These are phyloP conservation scores for Umbelopsis sp. DNA, from an alignment of 192 early-diverging fungal species.

Conservation along the genomic window DNA sequence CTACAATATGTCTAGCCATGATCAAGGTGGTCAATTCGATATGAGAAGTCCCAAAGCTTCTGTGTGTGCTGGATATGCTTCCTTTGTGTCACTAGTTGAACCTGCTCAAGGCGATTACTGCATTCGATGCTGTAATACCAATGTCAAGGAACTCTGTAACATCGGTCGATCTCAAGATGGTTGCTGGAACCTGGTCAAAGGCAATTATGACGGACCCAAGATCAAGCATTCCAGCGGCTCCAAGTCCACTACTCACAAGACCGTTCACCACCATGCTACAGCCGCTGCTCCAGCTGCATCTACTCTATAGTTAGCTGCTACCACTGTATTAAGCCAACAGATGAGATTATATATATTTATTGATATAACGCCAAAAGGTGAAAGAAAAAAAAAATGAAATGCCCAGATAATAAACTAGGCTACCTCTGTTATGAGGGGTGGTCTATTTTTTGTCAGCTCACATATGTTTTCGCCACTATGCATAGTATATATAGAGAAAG, in stretches of 20 bases:
- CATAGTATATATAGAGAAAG: no score
- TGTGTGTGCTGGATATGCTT: conserved; percentile 24
- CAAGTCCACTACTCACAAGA: conserved; percentile 7
- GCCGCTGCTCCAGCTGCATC: neutral
- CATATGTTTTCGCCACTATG: no score
- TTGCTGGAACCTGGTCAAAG: conserved; percentile 32
- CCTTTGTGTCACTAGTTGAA: conserved; percentile 21
- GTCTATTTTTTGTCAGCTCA: no score
- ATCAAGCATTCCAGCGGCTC: neutral
- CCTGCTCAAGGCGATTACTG: conserved; percentile 20
- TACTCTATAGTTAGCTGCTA: no score
- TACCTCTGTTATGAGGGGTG: no score
- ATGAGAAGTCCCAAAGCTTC: conserved; percentile 1
- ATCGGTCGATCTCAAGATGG: conserved; percentile 38
- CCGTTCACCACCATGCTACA: neutral
- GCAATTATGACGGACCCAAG: conserved; percentile 30
- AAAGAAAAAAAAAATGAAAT: no score
- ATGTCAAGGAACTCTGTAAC: conserved; percentile 31
- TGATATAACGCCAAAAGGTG: no score
- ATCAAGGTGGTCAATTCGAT: conserved; percentile 43
- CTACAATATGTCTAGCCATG: conserved; percentile 25
- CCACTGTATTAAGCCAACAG: no score
- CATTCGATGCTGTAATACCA: conserved; percentile 27
- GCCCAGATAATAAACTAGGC: no score
- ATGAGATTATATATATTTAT: no score